A percentile compares a stretch with the other conserved stretches of the same genome.
Evolutionary conservation across 1,284 basidiomycete species (phyloP).

Genomic region (Papiliotrema flavescens): DNA sequence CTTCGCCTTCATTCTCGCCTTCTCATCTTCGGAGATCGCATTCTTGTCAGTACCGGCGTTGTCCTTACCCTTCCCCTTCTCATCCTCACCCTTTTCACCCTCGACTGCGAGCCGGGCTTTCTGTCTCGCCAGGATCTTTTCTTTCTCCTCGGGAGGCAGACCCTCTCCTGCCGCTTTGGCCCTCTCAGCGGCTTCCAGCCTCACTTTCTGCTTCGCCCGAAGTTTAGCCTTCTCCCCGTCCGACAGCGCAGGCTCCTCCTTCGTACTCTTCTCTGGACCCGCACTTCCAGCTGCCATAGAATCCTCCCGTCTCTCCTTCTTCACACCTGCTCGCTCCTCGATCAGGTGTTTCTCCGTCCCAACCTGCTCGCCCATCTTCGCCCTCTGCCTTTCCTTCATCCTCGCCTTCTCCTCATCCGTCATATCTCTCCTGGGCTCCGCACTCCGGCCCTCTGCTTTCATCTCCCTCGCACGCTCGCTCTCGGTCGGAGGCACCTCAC

Average conservation of each 20-base stretch:
- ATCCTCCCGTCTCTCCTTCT: conserved; percentile 1
- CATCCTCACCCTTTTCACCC: neutral
- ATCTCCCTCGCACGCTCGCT: neutral
- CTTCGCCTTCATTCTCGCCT: neutral
- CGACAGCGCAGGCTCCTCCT: neutral
- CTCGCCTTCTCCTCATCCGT: neutral
- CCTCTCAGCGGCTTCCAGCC: neutral
- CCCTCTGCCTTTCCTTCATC: conserved; percentile 1
- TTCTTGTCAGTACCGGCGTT: no score
- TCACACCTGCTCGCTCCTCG: neutral
- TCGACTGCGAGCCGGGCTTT: neutral
- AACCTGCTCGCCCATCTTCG: neutral
- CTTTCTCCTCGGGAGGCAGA: conserved; percentile 5
- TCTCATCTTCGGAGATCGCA: neutral
- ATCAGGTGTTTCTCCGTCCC: no score
- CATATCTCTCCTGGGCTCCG: no score
- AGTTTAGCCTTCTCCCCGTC: conserved; percentile 6
- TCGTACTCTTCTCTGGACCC: neutral
- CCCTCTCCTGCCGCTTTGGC: neutral
- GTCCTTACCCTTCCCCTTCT: no score
- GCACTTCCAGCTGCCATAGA: neutral
- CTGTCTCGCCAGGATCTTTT: neutral
- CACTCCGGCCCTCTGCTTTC: neutral
- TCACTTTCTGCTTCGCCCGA: conserved; percentile 1
- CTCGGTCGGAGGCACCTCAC: neutral